Base-by-base conservation (phyloP, 1,139 yeast genomes). In the Yamadazyma friedrichii region DNA sequence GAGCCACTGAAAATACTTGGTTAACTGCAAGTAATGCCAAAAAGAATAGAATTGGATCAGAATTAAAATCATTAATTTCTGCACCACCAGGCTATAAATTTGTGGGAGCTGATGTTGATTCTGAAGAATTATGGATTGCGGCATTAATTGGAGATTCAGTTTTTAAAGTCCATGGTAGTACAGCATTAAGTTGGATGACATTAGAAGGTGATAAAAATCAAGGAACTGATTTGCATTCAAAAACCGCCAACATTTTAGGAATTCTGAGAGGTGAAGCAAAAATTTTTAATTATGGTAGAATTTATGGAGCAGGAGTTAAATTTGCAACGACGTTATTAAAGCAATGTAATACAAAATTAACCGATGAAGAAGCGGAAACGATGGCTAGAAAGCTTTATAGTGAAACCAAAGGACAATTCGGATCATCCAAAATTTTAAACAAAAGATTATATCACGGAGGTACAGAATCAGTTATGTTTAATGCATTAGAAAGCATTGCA, bases 171-270 rank as follows among this genome's bases (percentile, higher is more conserved):
- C 99, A 94, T 59, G 99, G 98, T 2, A 95, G 95, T 12, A 88
- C 98, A 0, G 96, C 98, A 0, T 74, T 94, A 41, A 98, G 98
- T 0, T 94, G 98, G 98, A 94, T 94, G 99, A 91, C 98, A 1
- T 71, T 94, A 41, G 99, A 94, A 68, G 99, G 99, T 13, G 84
- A 93, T 16, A 94, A 94, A 62, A 70, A 68, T 42, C 93, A 86
- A 44, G 94, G 91, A 9, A 94, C 98, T 0, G 99, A 94, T 64
- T 66, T 94, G 49, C 99, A 94, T 58, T 89, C 98, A 1, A 89
- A 88, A 53, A 94, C 98, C 0, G 97, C 98, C 0, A 74, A 75
- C 20, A 91, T 94, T 51, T 65, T 94, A 56, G 95, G 96, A 0
- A 93, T 94, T 42, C 81, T 88, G 16, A 76, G 99, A 61, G 82